Conservation (phyloP, 2,329 filamentous ascomycete species). For the Phaeoacremonium minimum region DNA sequence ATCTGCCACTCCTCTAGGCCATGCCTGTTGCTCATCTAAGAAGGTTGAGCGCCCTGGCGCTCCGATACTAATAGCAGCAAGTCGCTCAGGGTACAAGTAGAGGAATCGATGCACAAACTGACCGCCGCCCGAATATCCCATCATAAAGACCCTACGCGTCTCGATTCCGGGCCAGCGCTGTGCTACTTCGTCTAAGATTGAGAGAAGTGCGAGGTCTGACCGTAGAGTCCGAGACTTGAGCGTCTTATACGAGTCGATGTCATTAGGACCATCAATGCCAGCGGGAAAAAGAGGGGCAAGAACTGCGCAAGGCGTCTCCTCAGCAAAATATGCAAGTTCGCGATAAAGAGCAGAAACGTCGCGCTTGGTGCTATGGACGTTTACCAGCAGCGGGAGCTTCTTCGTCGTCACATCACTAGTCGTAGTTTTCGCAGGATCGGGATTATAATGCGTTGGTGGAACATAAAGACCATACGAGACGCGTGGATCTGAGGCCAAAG, state of each 20-base stretch:
- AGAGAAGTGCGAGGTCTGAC: slow-evolving; percentile 19
- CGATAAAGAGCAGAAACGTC: slow-evolving; percentile 9
- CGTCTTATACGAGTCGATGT: slow-evolving; percentile 22
- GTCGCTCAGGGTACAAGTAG: slow-evolving; percentile 22
- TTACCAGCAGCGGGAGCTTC: slow-evolving; percentile 21
- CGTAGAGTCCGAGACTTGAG: slow-evolving; percentile 15
- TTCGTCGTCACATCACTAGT: neutral
- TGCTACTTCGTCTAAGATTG: slow-evolving; percentile 23
- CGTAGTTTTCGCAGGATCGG: slow-evolving; percentile 1
- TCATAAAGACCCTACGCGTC: slow-evolving; percentile 18
- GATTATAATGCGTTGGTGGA: slow-evolving; percentile 15
- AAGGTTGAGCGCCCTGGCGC: slow-evolving; percentile 21
- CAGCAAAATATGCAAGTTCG: slow-evolving; percentile 16
- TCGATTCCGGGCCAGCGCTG: slow-evolving; percentile 20
- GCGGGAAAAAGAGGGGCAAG: slow-evolving; percentile 22
- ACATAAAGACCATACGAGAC: slow-evolving; percentile 22
- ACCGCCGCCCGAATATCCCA: slow-evolving; percentile 24
- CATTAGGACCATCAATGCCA: slow-evolving; percentile 20
- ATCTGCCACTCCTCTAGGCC: slow-evolving; percentile 15
- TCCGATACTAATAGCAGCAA: slow-evolving; percentile 20
- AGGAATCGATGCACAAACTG: slow-evolving; percentile 25
- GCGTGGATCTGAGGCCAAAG: slow-evolving; percentile 16
- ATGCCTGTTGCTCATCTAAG: slow-evolving; percentile 14
- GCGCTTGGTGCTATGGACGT: slow-evolving; percentile 22
- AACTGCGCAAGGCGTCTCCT: slow-evolving; percentile 18